Conservation (phyloP, 2,329 filamentous ascomycete genomes). For the Microthyrium microscopicum region DNA sequence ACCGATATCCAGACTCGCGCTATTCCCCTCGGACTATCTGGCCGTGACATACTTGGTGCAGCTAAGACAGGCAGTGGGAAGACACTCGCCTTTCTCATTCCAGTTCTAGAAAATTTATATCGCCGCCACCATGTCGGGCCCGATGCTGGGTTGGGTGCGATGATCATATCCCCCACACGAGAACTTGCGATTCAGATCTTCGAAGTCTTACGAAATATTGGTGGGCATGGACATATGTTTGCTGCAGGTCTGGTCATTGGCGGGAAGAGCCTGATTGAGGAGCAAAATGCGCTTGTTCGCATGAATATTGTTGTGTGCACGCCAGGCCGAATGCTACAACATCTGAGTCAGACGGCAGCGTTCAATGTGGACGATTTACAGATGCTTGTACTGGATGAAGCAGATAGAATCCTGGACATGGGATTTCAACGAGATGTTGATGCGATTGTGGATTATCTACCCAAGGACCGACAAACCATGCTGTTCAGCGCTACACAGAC, state of each 20-base stretch:
- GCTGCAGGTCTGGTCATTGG: slow-evolving; percentile 89
- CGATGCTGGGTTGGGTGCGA: slow-evolving; percentile 71
- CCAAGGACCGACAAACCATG: slow-evolving; percentile 71
- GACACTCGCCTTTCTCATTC: slow-evolving; percentile 81
- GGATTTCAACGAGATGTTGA: slow-evolving; percentile 84
- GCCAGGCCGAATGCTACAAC: slow-evolving; percentile 85
- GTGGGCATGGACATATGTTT: slow-evolving; percentile 66
- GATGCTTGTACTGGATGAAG: slow-evolving; percentile 87
- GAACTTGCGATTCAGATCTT: slow-evolving; percentile 96
- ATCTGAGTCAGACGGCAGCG: slow-evolving; percentile 81
- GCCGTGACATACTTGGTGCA: slow-evolving; percentile 75
- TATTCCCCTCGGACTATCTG: slow-evolving; percentile 75
- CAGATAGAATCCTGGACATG: slow-evolving; percentile 95
- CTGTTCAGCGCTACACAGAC: slow-evolving; percentile 95
- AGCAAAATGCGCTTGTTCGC: slow-evolving; percentile 64
- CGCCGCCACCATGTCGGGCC: slow-evolving; percentile 75
- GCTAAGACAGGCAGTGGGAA: slow-evolving; percentile 94
- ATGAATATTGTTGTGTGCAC: slow-evolving; percentile 99
- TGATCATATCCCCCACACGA: slow-evolving; percentile 86
- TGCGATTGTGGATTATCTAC: slow-evolving; percentile 82
- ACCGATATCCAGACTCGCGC: slow-evolving; percentile 86
- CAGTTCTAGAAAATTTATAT: slow-evolving; percentile 84
- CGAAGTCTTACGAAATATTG: slow-evolving; percentile 79
- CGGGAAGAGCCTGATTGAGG: slow-evolving; percentile 75
- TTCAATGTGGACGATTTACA: slow-evolving; percentile 84